These are phyloP conservation scores for Solanum chiquidenum DNA, from an alignment of 257 asterid species.

Conservation along the genomic window DNA sequence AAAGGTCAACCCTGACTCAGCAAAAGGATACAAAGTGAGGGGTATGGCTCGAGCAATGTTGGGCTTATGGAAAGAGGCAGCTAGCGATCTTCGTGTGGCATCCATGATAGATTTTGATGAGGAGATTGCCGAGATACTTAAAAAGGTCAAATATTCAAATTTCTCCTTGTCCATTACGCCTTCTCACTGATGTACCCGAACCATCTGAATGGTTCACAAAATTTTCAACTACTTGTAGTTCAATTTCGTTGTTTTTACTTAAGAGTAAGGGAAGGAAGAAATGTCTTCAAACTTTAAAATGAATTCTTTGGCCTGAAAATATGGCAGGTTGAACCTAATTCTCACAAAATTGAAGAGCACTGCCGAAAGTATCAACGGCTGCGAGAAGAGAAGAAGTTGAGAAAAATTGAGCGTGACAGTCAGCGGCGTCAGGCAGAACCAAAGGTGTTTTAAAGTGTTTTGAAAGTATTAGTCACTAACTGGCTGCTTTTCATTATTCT, in stretches of 20 bases:
- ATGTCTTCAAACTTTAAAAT: background rate
- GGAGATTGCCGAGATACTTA: conserved; percentile 45
- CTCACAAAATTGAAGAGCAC: conserved; percentile 54
- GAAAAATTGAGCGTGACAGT: conserved; percentile 33
- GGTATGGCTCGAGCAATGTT: conserved; percentile 73
- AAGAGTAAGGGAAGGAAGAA: background rate
- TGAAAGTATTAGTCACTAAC: background rate
- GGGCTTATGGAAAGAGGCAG: conserved; percentile 87
- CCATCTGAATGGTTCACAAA: background rate
- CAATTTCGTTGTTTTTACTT: background rate
- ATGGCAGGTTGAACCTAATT: conserved; percentile 74
- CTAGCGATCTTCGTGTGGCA: conserved; percentile 59
- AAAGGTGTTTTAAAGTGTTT: conserved; percentile 9
- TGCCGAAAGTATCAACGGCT: conserved; percentile 53
- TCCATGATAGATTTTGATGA: conserved; percentile 66
- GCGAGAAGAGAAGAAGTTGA: conserved; percentile 41
- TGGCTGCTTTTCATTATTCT: background rate
- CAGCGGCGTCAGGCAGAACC: conserved; percentile 22
- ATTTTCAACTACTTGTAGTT: background rate
- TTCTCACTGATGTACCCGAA: background rate
- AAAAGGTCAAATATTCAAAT: conserved; percentile 33
- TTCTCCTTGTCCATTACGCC: background rate
- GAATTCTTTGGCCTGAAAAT: background rate
- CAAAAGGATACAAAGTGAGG: conserved; percentile 75
- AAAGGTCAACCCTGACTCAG: conserved; percentile 75